Conservation (phyloP, 2,329 filamentous ascomycete species). For the Fusarium ramigenum region DNA sequence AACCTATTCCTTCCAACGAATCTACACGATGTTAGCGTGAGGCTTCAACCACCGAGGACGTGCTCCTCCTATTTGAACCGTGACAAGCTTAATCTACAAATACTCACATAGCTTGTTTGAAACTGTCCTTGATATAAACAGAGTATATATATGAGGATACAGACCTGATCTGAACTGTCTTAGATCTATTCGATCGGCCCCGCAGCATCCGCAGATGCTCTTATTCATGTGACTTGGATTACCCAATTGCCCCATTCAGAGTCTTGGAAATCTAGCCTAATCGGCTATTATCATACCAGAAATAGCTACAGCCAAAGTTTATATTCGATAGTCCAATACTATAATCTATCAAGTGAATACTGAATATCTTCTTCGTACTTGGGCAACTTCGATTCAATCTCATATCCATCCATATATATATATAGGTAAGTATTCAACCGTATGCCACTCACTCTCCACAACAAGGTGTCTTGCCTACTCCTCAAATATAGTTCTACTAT, state of each 20-base stretch:
- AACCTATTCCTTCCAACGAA: neutral
- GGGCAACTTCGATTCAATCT: neutral
- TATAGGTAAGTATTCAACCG: neutral
- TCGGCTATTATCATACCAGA: neutral
- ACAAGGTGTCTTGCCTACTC: neutral
- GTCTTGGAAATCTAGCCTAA: neutral
- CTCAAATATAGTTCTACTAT: rapidly evolving
- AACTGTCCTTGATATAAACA: neutral
- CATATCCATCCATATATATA: neutral
- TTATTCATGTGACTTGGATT: constrained; percentile 28
- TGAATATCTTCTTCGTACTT: neutral
- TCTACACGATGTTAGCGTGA: neutral
- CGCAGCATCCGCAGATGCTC: constrained; percentile 20
- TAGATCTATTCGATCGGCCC: constrained; percentile 7
- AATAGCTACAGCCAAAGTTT: neutral
- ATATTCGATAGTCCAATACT: neutral
- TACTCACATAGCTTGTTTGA: too few species aligned
- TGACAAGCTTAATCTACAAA: too few species aligned
- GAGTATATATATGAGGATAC: neutral
- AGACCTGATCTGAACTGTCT: neutral
- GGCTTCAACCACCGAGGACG: neutral
- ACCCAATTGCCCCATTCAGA: neutral
- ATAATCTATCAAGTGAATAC: neutral
- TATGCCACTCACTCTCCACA: neutral
- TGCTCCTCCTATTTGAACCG: neutral